Base-by-base conservation (phyloP, 2,329 filamentous ascomycete species). In the Anisogramma anomala region DNA sequence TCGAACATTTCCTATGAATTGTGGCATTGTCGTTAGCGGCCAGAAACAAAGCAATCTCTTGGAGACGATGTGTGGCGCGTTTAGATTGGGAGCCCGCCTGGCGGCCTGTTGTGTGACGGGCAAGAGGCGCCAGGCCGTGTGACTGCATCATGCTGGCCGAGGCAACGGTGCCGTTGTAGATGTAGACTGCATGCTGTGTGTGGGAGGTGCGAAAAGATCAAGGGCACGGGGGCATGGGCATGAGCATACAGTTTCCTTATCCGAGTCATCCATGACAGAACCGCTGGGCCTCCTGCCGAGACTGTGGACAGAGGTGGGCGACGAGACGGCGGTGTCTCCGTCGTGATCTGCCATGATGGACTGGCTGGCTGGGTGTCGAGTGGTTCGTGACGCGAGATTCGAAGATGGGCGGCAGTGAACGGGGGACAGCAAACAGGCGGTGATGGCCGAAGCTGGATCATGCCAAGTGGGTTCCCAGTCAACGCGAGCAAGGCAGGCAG, bases 221-320 rank as follows among this genome's bases (percentile, higher is more conserved):
- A 34, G 22, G 6, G 36, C 39, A 36, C 19, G 39, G 43, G 42
- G 25, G 27, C 11, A 20, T 25, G 7, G 7, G n/a, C 36, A 20
- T 18, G 19, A 11, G 20, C 60, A 45, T 61, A 64, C 62, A 47
- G 54, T 60, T 49, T 63, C 60, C 53, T 57, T 61, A 48, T 63
- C 62, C 36, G 60, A 64, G 47, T 51, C 41, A 52, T 52, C 39
- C 57, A 61, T 31, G 51, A 49, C 33, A 49, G 51, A 26, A 45
- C 50, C 42, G 33, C 20, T 15, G 33, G 45, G 41, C 26, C 20
- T 49, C 46, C 41, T 52, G 47, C 40, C 47, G 38, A 46, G 45
- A 42, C 33, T 51, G 42, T 41, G 49, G 43, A 41, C 49, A 41
- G 41, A 40, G 18, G 42, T 27, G 19, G 45, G 41, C 25, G 36